Base-by-base conservation (phyloP, 2,329 filamentous ascomycete genomes). In the Neophaeococcomyces aloes region DNA sequence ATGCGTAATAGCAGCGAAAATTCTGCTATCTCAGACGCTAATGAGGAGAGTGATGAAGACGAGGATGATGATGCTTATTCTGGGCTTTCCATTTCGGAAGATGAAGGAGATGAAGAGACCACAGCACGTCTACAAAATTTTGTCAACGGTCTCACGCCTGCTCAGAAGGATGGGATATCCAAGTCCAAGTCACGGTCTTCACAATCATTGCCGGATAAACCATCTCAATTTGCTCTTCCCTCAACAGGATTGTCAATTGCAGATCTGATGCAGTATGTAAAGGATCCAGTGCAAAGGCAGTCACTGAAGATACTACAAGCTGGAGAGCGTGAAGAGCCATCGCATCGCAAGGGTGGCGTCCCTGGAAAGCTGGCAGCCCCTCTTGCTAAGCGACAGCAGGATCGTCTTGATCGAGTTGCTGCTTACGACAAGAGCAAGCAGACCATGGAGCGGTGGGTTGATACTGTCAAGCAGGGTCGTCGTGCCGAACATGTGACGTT, bases 401-500 rank as follows among this genome's bases (percentile, higher is more conserved):
- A 88, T 59, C 79, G 80, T 38, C 65, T 95, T 13, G 82, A 94
- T 57, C 84, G 91, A 40, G 70, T 72, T 41, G 86, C 79, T 18
- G 91, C 91, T 2, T 93, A 88, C 55, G 79, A 87, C 29, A 88
- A 94, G 69, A 88, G 86, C 39, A 94, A 93, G 57, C 82, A 95
- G 62, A 89, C 87, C 0, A 70, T 98, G 19, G 79, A 85, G 50
- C 79, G 86, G 55, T 98, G 91, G 91, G 82, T 82, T 25, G 89
- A 95, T 48, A 96, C 91, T 0, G 87, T 98, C 57, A 94, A 95
- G 65, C 79, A 86, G 25, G 95, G 95, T 62, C 82, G 91, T 47
- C 76, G 86, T 54, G 88, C 89, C 1, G 91, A 96, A 51, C 86
- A 94, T 61, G 70, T 98, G 10, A 72, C 81, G 15, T 98, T 98